Percentiles rank a stretch among this genome's conserved stretches.
These are phyloP conservation scores for Microcos paniculata DNA, from an alignment of 345 rosid genomes.

Conservation along the genomic window DNA sequence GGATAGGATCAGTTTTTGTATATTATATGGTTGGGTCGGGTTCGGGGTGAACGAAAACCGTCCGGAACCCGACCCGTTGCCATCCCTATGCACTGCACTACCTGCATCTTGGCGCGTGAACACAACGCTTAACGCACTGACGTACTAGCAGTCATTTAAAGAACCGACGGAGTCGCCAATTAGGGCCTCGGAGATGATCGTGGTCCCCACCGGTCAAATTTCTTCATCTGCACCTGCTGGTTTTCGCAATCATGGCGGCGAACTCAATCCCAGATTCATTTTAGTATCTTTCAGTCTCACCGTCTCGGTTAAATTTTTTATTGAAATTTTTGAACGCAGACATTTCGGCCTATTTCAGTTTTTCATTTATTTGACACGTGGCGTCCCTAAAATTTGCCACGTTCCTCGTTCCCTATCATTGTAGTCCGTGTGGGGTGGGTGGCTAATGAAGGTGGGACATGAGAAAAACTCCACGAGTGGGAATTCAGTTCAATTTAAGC, in stretches of 20 bases:
- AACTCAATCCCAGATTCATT: neutral
- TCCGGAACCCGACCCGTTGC: too few species aligned
- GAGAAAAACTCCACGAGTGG: neutral
- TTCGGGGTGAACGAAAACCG: too few species aligned
- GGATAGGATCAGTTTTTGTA: too few species aligned
- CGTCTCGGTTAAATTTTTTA: neutral
- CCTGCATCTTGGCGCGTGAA: slow-evolving; percentile 11
- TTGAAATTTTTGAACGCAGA: slow-evolving; percentile 12
- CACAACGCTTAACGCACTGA: neutral
- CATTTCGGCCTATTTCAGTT: neutral
- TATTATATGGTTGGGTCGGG: too few species aligned
- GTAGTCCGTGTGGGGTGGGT: neutral
- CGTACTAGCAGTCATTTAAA: neutral
- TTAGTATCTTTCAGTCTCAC: too few species aligned
- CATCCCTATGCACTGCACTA: too few species aligned
- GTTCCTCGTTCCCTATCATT: neutral
- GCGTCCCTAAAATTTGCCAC: neutral
- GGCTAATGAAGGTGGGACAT: neutral
- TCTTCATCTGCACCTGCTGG: slow-evolving; percentile 1
- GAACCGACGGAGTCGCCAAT: neutral
- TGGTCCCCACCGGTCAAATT: slow-evolving; percentile 19
- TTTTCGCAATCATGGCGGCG: slow-evolving; percentile 12
- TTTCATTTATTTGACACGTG: neutral
- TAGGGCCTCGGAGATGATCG: neutral
- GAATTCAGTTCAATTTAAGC: neutral